A percentile compares a stretch with the other conserved stretches of the same genome.
Evolutionary conservation across 164 flowering plant genomes (phyloP).

Genomic region (Berberis thunbergii): DNA sequence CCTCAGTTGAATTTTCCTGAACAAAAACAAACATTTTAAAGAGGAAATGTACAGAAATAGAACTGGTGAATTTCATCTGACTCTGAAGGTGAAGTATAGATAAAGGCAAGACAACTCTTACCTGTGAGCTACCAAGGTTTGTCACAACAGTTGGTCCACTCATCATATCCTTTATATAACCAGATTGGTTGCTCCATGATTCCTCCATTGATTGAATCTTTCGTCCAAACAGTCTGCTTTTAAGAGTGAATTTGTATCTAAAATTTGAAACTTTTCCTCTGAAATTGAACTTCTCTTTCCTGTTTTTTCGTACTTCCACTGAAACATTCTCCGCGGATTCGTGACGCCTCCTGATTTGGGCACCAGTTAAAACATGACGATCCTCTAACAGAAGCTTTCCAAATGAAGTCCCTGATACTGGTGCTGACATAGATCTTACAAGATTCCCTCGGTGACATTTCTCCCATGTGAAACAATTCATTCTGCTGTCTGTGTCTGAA

Average conservation of each 20-base stretch:
- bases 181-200: constrained; percentile 17
- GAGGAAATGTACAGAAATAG: not conserved
- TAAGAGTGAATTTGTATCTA: constrained; percentile 47
- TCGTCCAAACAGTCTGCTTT: constrained; percentile 59
- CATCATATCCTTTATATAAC: constrained; percentile 33
- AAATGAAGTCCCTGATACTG: constrained; percentile 84
- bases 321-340: constrained; percentile 46
- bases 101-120: constrained; percentile 24
- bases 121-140: constrained; percentile 41
- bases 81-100: not conserved
- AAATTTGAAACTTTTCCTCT: constrained; percentile 69
- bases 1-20: constrained; percentile 92
- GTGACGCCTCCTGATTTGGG: constrained; percentile 79
- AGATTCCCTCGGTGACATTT: constrained; percentile 76
- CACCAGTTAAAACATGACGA: constrained; percentile 68
- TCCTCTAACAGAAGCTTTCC: constrained; percentile 95
- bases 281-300: constrained; percentile 61
- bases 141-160: constrained; percentile 45
- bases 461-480: constrained; percentile 21
- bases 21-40: constrained; percentile 6
- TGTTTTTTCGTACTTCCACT: constrained; percentile 33
- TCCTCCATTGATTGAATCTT: constrained; percentile 48
- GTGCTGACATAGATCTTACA: constrained; percentile 83
- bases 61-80: not conserved
- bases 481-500: constrained; percentile 47